Evolutionary conservation across 441 rosid species (phyloP).

Genomic region (Manihot esculenta): DNA sequence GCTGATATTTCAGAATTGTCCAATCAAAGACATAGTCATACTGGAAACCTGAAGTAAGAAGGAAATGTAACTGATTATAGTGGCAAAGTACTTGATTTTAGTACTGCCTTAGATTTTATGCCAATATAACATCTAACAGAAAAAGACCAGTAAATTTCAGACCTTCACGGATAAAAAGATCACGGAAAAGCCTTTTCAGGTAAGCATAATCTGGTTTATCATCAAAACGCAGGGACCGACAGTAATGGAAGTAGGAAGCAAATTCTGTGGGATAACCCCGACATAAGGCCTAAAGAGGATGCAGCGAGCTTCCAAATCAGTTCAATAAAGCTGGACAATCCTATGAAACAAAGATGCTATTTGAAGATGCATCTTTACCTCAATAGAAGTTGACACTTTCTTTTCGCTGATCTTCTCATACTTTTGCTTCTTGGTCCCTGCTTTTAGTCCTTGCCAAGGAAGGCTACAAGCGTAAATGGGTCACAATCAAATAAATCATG

Average conservation of each 20-base stretch:
- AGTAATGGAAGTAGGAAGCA: conserved; percentile 95
- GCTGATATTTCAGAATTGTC: conserved; percentile 98
- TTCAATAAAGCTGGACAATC: neutral
- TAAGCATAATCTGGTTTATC: conserved; percentile 96
- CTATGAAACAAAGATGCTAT: neutral
- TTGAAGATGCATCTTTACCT: conserved; percentile 44
- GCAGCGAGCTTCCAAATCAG: conserved; percentile 18
- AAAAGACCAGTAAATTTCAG: conserved; percentile 18
- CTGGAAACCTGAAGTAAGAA: conserved; percentile 71
- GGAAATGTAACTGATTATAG: conserved; percentile 6
- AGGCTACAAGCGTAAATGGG: conserved; percentile 47
- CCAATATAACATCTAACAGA: neutral
- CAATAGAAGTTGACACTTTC: conserved; percentile 84
- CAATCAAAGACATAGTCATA: conserved; percentile 97
- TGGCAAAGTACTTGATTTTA: neutral
- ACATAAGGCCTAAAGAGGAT: conserved; percentile 63
- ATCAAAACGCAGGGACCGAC: conserved; percentile 90
- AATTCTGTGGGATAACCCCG: conserved; percentile 97
- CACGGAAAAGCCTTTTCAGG: conserved; percentile 87
- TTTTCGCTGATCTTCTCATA: conserved; percentile 89
- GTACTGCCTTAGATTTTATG: neutral
- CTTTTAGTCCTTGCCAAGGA: conserved; percentile 97
- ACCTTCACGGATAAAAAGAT: conserved; percentile 99
- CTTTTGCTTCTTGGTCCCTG: conserved; percentile 93
- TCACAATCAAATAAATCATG: conserved; percentile 25